phyloP scores from a whole-genome alignment of 495 filamentous ascomycete genomes.

The Tuber melanosporum region DNA sequence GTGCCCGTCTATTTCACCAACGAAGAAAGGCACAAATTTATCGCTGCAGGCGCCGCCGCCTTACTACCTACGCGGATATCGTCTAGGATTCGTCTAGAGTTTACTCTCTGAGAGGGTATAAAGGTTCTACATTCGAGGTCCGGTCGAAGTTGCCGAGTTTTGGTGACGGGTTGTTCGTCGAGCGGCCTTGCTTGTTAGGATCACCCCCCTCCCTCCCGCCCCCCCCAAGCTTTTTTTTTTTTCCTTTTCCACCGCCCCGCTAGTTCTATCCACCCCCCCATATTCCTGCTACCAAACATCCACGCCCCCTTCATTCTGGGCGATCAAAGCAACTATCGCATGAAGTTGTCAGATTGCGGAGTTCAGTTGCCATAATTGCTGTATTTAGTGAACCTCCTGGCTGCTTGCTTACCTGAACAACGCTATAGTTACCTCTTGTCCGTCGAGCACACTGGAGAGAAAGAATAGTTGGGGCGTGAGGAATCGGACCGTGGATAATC shows the following conservation, averaged over 20 bases:
- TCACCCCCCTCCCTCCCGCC: neutral
- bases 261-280: neutral
- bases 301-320: slow-evolving; percentile 1
- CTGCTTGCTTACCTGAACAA: slow-evolving; percentile 1
- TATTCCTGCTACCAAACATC: neutral
- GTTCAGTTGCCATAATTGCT: neutral
- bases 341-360: slow-evolving; percentile 5
- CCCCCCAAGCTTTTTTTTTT: slow-evolving; percentile 1
- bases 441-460: neutral
- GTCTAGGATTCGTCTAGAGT: neutral
- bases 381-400: neutral
- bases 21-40: neutral
- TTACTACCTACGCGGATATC: neutral
- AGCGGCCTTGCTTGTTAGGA: neutral
- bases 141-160: neutral
- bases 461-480: neutral
- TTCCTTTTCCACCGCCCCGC: neutral
- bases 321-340: slow-evolving; percentile 5
- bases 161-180: neutral
- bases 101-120: neutral
- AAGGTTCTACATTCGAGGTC: neutral
- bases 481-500: neutral
- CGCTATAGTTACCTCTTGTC: neutral
- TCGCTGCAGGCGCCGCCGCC: neutral
- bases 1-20: neutral